Percentiles rank a stretch among this genome's conserved stretches.
phyloP scores from a whole-genome alignment of 352 stramenopile genomes.

The Pythium vanterpoolii region DNA sequence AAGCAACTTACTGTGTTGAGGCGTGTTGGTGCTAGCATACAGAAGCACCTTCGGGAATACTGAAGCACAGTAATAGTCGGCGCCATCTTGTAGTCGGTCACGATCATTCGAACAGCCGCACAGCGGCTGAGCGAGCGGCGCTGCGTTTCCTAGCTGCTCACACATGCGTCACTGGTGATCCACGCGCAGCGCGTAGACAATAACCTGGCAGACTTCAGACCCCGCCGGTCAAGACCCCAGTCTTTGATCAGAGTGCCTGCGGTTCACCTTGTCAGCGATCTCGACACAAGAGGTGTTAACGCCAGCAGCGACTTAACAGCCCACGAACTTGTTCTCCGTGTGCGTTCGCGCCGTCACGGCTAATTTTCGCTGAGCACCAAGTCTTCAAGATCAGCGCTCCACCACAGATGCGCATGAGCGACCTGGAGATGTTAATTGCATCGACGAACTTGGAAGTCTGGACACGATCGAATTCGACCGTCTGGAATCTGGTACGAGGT shows the following conservation, averaged over 20 bases:
- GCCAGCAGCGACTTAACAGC: slow-evolving; percentile 3
- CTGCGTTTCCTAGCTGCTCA: slow-evolving; percentile 3
- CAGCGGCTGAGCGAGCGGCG: neutral
- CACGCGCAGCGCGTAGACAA: neutral
- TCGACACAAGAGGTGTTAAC: slow-evolving; percentile 11
- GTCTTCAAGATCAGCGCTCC: neutral
- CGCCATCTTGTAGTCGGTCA: too few relatives aligned
- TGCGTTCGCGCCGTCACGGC: neutral
- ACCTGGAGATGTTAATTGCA: too few relatives aligned
- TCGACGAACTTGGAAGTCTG: too few relatives aligned
- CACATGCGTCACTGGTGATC: slow-evolving; percentile 5
- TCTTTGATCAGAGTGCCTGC: slow-evolving; percentile 5
- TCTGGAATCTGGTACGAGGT: too few relatives aligned
- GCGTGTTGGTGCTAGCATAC: too few relatives aligned
- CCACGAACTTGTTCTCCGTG: neutral
- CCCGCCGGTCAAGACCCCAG: neutral
- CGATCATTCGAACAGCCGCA: neutral
- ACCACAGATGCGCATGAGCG: neutral
- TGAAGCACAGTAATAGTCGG: too few relatives aligned
- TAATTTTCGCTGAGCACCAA: neutral
- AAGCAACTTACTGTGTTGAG: too few relatives aligned
- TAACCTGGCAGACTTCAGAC: slow-evolving; percentile 2
- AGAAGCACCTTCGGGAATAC: too few relatives aligned
- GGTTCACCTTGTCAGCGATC: slow-evolving; percentile 12
- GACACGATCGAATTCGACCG: too few relatives aligned